Conservation (phyloP, 495 filamentous ascomycete species). For the Tuber indicum region DNA sequence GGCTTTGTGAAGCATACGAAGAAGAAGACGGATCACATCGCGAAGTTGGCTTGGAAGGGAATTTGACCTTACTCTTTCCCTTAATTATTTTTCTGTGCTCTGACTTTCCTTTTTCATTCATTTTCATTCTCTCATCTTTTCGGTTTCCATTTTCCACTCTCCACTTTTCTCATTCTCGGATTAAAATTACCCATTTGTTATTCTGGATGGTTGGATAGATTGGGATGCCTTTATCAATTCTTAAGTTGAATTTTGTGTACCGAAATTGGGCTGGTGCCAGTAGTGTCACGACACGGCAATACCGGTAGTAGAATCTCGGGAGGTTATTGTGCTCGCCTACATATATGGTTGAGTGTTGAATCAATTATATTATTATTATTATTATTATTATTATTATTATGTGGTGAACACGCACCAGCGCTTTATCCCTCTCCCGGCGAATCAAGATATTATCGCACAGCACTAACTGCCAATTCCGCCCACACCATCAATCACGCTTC, state of each 20-base stretch:
- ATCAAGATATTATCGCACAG: not conserved
- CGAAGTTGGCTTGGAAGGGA: conserved; percentile 70
- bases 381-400: too few relatives aligned
- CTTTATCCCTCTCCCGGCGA: not conserved
- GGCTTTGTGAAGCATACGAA: conserved; percentile 82
- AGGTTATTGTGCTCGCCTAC: not conserved
- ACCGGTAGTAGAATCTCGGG: not conserved
- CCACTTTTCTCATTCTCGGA: not conserved
- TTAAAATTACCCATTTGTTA: not conserved
- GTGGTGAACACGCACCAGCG: not conserved
- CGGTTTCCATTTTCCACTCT: not conserved
- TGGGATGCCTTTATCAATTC: not conserved
- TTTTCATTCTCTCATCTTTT: not conserved
- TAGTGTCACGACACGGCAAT: not conserved
- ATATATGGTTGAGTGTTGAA: not conserved
- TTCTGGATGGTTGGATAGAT: not conserved
- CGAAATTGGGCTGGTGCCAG: not conserved
- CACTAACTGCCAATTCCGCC: not conserved
- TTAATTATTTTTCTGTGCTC: not conserved
- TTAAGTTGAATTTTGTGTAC: not conserved
- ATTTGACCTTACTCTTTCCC: conserved; percentile 43
- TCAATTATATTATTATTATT: too few relatives aligned
- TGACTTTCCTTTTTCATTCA: too few relatives aligned
- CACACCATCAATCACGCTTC: not conserved
- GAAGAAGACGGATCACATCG: conserved; percentile 86